A percentile compares a stretch with the other conserved stretches of the same genome.
Evolutionary conservation across 1,284 basidiomycete species (phyloP).

Genomic region (Sphagnurus paluster): DNA sequence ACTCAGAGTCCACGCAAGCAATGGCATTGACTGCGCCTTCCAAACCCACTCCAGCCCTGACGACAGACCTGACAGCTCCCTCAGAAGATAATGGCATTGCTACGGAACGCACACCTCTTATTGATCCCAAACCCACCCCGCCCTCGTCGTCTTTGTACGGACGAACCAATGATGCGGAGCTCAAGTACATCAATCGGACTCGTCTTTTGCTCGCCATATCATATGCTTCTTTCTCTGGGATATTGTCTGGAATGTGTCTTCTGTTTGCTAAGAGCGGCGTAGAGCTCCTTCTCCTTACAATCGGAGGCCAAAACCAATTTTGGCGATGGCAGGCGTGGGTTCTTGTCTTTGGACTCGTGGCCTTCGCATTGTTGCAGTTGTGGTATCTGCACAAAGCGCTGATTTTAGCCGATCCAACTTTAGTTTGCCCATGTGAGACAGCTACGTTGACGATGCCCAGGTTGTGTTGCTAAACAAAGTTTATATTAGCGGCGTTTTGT

Average conservation of each 20-base stretch:
- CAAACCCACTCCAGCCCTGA: constrained; percentile 32
- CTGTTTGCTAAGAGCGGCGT: constrained; percentile 95
- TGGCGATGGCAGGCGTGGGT: constrained; percentile 83
- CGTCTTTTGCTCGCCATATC: constrained; percentile 79
- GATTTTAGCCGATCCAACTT: constrained; percentile 81
- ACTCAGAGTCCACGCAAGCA: constrained; percentile 15
- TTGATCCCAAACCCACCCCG: constrained; percentile 46
- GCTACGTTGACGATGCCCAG: constrained; percentile 1
- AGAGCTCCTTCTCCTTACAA: constrained; percentile 82
- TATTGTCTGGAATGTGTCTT: constrained; percentile 92
- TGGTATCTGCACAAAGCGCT: constrained; percentile 94
- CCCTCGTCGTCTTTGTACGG: constrained; percentile 24
- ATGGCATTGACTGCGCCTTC: constrained; percentile 28
- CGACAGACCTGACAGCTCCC: constrained; percentile 32
- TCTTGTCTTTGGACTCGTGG: constrained; percentile 67
- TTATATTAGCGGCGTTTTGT: constrained; percentile 80
- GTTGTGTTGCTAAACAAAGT: constrained; percentile 10
- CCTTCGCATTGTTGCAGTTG: constrained; percentile 78
- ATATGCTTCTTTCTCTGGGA: constrained; percentile 88
- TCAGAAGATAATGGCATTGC: constrained; percentile 31
- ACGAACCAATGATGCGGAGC: constrained; percentile 24
- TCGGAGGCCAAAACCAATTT: constrained; percentile 86
- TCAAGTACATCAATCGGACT: constrained; percentile 42
- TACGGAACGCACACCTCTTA: constrained; percentile 61
- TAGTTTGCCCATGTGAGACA: constrained; percentile 87